Evolutionary conservation across 805 yeast species (phyloP), one percentile per base, ranked within the genome.

Genomic region (Candida montana): DNA sequence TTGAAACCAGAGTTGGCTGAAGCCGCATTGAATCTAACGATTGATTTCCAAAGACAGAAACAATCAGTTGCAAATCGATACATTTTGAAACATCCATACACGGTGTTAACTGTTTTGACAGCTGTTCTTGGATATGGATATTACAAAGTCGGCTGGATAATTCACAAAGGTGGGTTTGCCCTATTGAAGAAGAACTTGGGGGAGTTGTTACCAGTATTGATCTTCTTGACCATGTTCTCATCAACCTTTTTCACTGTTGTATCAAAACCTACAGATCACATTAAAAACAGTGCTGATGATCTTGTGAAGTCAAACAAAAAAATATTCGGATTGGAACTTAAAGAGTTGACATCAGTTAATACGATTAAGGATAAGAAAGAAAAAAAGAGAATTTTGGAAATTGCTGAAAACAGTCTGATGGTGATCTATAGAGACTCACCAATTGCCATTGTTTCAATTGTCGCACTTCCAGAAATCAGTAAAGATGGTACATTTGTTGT

Each of bases 391-490:
- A 43, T 68, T 61, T 49, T 65, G 51, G 51, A 54, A 37, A 47
- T 52, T 51, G 72, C 74, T 17, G 64, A 68, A 13, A 74, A 80
- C 49, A 68, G 87, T 1, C 74, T 72, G 38, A 54, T 81, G 31
- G 68, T 83, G 21, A 57, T 74, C 15, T 84, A 83, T 63, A 74
- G 90, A 54, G 75, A 74, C n/a, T 67, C 80, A 1, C 90, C 93
- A 15, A 79, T 85, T 55, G 88, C 89, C 0, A 65, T 80, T 29
- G 65, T 74, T 24, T 70, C 81, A 1, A 44, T 67, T 10, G 64
- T 73, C 34, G 69, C 67, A 33, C 57, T 63, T 31, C 66, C 71
- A n/a, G 67, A 69, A 9, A 53, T 68, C 37, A 63, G 73, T 0
- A 59, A 69, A 8, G 61, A 62, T 19, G 62, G 66, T 13, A 61